These are phyloP conservation scores for Candida chauliodis DNA, from an alignment of 805 yeast genomes.

Conservation along the genomic window DNA sequence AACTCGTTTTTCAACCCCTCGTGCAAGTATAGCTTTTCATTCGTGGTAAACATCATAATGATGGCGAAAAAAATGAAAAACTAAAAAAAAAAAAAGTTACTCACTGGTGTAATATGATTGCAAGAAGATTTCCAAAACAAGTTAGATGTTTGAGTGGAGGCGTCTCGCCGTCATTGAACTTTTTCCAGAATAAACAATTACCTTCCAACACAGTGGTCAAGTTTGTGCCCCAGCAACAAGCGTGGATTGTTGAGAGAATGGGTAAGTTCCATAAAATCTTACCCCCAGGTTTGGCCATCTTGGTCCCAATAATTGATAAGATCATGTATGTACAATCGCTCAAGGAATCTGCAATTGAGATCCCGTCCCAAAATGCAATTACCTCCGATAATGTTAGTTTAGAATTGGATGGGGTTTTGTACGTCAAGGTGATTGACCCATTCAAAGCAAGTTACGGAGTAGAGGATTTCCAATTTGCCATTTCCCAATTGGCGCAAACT, in stretches of 20 bases:
- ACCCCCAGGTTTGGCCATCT: constrained; percentile 72
- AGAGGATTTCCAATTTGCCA: constrained; percentile 83
- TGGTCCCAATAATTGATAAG: constrained; percentile 70
- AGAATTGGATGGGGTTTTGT: constrained; percentile 81
- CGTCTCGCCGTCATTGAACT: constrained; percentile 33
- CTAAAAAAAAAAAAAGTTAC: background rate
- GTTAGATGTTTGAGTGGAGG: background rate
- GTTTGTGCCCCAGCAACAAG: constrained; percentile 87
- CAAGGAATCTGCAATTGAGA: constrained; percentile 82
- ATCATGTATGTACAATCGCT: constrained; percentile 79
- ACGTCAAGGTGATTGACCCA: constrained; percentile 73
- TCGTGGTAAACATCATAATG: constrained; percentile 43
- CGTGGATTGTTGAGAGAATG: constrained; percentile 90
- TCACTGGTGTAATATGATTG: background rate
- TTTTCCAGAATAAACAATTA: constrained; percentile 57
- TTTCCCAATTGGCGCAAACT: constrained; percentile 82
- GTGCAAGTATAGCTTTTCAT: constrained; percentile 60
- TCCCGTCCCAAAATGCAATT: constrained; percentile 80
- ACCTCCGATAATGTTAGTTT: constrained; percentile 82
- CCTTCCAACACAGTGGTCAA: constrained; percentile 75
- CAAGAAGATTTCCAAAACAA: constrained; percentile 1
- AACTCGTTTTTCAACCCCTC: constrained; percentile 60
- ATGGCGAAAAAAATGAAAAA: background rate
- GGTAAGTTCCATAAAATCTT: constrained; percentile 69
- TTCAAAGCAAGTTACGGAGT: constrained; percentile 86